phyloP scores from a whole-genome alignment of 148 eudicot genomes.

The Dianthus caryophyllus region DNA sequence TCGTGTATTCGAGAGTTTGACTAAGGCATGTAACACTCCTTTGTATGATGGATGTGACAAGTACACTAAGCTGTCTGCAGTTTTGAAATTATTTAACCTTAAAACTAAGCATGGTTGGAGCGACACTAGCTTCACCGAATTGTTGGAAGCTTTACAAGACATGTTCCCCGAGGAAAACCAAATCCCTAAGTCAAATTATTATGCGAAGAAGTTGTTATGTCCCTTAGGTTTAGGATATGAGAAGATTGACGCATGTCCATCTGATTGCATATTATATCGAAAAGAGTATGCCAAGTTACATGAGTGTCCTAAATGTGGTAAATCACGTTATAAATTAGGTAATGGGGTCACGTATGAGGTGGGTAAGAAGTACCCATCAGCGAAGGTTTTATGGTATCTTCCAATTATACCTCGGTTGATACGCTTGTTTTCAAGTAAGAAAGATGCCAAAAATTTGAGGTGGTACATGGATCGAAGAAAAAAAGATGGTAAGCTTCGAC shows the following conservation, averaged over 20 bases:
- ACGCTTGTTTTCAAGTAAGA: background rate
- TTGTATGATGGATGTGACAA: background rate
- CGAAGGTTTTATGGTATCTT: background rate
- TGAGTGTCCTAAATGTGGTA: background rate
- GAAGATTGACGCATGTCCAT: background rate
- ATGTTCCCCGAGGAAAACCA: background rate
- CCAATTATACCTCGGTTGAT: background rate
- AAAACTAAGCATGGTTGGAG: background rate
- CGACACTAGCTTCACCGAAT: no score
- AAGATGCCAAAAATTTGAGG: background rate
- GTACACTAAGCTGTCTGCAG: background rate
- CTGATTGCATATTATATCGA: background rate
- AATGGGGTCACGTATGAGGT: background rate
- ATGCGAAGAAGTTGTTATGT: background rate
- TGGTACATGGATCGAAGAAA: background rate
- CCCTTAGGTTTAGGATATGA: background rate
- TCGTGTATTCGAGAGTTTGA: no score
- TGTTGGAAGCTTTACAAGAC: slow-evolving; percentile 2
- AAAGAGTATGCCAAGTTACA: background rate
- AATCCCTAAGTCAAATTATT: background rate
- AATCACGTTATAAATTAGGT: background rate
- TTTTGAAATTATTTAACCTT: background rate
- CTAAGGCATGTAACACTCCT: background rate
- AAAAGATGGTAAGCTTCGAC: no score
- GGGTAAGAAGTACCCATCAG: background rate